phyloP scores from a whole-genome alignment of 139 green algal species.

The Tetraselmis striata region DNA sequence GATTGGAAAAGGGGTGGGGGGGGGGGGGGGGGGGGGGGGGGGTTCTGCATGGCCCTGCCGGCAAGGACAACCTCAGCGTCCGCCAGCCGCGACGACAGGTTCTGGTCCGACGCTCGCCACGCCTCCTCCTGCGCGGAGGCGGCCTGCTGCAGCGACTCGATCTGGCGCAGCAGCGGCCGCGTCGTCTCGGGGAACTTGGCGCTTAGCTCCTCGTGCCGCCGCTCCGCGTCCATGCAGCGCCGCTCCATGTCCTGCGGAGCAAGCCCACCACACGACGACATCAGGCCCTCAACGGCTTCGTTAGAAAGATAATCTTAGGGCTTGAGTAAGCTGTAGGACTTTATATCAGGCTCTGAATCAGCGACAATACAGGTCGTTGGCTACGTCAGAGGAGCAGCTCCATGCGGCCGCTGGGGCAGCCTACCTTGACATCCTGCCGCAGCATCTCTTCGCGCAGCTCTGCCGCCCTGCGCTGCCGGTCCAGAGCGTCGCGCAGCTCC shows the following conservation, averaged over 20 bases:
- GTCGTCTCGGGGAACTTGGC: constrained; percentile 82
- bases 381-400: too few species aligned
- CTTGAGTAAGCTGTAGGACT: too few species aligned
- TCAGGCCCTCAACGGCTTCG: too few species aligned
- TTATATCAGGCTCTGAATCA: too few species aligned
- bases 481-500: constrained; percentile 58
- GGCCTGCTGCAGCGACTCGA: constrained; percentile 73
- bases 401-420: too few species aligned
- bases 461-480: constrained; percentile 44
- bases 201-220: constrained; percentile 79
- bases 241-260: constrained; percentile 52
- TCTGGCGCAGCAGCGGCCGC: constrained; percentile 82
- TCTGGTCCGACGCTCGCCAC: constrained; percentile 3
- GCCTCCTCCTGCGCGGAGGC: constrained; percentile 24
- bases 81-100: neutral
- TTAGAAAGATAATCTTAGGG: too few species aligned
- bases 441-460: constrained; percentile 51
- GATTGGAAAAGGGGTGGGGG: too few species aligned
- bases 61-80: too few species aligned
- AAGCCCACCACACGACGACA: neutral
- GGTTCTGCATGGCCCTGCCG: too few species aligned
- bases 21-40: too few species aligned
- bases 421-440: constrained; percentile 11
- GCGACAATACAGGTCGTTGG: too few species aligned
- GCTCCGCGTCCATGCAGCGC: constrained; percentile 69